Evolutionary conservation across 1,284 basidiomycete genomes (phyloP), one percentile per base, ranked within the genome.

Genomic region (Ustilago loliicola): DNA sequence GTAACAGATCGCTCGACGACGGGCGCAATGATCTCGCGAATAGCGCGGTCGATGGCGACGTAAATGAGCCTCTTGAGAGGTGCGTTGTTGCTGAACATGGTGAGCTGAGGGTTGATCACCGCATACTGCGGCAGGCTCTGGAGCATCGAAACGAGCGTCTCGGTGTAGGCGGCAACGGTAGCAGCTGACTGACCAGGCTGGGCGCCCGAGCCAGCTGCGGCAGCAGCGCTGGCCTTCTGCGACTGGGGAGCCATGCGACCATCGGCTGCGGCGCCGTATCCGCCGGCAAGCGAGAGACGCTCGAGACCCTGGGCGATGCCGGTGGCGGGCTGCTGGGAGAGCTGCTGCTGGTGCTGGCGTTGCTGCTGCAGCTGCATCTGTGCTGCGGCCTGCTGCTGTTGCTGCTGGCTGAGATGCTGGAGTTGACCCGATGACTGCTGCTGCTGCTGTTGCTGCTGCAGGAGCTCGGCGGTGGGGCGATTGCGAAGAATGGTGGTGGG

Each of bases 1-100:
- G 97, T 99, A 50, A 98, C 97, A n/a, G 95, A 98, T 67, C 97
- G 91, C 86, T 99, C 97, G 21, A 99, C 96, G 55, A 99, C 96
- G 4, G 97, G 97, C 19, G 96, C 89, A 79, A 99, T 96, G 79
- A 99, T 98, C 91, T 99, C 97, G 77, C 96, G 92, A 64, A 99
- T 94, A 25, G 97, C 94, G 36, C 95, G 91, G 85, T 98, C 95
- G 71, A 99, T 93, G 7, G 95, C 96, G 85, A 94, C 89, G 82
- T 94, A 93, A 13, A 98, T 92, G 34, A 96, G 93, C 45, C 95
- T 92, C 89, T 97, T 97, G 89, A 98, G 94, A 0, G 90, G 89
- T 30, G 92, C 91, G 81, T 95, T 96, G 57, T 89, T 90, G 75
- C 93, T 91, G 80, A 96, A 90, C 73, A 89, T 87, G 11, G 88